phyloP scores from a whole-genome alignment of 2,329 filamentous ascomycete species.

The Pestalotiopsis sp. region DNA sequence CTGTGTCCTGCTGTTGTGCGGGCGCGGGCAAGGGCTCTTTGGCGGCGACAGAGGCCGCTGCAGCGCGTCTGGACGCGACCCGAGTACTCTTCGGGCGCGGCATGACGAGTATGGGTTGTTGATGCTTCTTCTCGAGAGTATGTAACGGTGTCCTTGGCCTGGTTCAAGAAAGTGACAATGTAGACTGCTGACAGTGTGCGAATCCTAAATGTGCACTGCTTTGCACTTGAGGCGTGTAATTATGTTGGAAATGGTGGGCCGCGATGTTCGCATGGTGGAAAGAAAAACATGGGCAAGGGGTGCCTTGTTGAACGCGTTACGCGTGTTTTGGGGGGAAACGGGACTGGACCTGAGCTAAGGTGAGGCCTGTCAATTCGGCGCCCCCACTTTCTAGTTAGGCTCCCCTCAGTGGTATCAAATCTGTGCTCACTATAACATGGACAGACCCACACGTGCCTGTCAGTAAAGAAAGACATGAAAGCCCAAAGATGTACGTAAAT shows the following conservation, averaged over 20 bases:
- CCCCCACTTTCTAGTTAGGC: background rate
- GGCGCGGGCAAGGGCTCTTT: constrained; percentile 12
- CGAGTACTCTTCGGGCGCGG: constrained; percentile 28
- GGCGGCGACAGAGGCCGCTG: background rate
- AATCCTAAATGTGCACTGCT: background rate
- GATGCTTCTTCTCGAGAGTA: background rate
- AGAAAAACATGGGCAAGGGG: constrained; percentile 12
- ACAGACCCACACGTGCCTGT: background rate
- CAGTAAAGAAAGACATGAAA: background rate
- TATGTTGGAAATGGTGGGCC: constrained; percentile 8
- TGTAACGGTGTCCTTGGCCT: background rate
- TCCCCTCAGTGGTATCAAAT: too few species aligned
- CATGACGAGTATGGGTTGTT: constrained; percentile 19
- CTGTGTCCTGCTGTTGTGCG: constrained; percentile 12
- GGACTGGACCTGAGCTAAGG: background rate
- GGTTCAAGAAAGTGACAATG: background rate
- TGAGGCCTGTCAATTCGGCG: background rate
- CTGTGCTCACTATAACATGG: background rate
- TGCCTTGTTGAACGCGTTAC: constrained; percentile 12
- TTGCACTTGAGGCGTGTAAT: background rate
- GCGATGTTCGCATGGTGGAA: constrained; percentile 7
- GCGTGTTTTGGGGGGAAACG: constrained; percentile 5
- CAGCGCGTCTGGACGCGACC: constrained; percentile 25
- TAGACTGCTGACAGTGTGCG: background rate
- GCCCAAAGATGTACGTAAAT: too few species aligned